These are phyloP conservation scores for Chlamydomonas sphaeroides DNA, from an alignment of 139 green algal genomes.

Conservation along the genomic window DNA sequence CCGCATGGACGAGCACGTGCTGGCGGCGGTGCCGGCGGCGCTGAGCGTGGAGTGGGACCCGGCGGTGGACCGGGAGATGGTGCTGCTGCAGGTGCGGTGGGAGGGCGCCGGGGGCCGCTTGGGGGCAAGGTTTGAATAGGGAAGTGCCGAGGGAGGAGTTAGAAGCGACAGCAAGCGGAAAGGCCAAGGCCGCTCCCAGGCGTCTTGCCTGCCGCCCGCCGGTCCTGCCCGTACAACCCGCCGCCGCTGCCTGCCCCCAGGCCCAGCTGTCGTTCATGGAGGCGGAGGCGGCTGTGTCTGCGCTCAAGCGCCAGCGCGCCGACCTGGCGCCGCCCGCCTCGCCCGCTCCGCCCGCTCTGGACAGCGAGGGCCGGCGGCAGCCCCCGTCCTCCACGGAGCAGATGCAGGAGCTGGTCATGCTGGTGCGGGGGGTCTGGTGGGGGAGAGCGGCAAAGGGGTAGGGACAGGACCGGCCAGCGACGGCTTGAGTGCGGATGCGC, in stretches of 20 bases:
- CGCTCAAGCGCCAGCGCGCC: constrained; percentile 31
- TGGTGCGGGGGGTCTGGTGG: constrained; percentile 4
- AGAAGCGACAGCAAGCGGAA: too few species aligned
- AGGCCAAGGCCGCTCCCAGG: too few species aligned
- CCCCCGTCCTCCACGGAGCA: constrained; percentile 14
- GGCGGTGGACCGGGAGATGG: constrained; percentile 61
- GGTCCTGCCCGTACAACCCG: too few species aligned
- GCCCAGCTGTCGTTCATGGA: constrained; percentile 58
- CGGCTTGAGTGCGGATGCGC: too few species aligned
- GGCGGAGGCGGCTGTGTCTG: constrained; percentile 53
- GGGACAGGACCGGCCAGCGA: too few species aligned
- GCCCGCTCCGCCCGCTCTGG: background rate
- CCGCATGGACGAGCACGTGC: constrained; percentile 52
- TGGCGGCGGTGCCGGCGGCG: constrained; percentile 50
- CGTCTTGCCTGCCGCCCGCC: too few species aligned
- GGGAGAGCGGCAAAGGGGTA: too few species aligned
- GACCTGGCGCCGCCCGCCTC: constrained; percentile 38
- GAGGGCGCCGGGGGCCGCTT: background rate
- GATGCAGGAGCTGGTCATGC: constrained; percentile 44
- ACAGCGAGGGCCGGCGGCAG: constrained; percentile 30
- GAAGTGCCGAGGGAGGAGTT: too few species aligned
- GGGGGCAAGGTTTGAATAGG: too few species aligned
- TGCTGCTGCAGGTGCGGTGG: constrained; percentile 55
- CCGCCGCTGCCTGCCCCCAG: too few species aligned
- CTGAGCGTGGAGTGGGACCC: constrained; percentile 39